Evolutionary conservation across 352 stramenopile species (phyloP).

Genomic region (Pythium vanterpoolii): DNA sequence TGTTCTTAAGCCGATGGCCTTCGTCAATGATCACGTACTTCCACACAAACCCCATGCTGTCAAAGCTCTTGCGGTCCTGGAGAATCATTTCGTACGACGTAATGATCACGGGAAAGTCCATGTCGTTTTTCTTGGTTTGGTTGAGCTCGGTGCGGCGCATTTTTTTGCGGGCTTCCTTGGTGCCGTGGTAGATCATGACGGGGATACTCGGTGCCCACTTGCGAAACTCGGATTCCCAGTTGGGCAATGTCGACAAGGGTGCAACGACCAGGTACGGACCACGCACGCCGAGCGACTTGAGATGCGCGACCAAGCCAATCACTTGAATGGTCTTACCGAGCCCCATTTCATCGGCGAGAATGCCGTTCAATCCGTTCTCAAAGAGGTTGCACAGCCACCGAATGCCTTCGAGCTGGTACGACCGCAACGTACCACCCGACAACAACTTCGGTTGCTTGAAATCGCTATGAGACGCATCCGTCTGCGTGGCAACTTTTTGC

Average conservation of each 20-base stretch:
- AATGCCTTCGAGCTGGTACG: conserved; percentile 97
- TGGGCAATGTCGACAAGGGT: conserved; percentile 96
- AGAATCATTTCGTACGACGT: conserved; percentile 88
- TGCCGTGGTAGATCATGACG: conserved; percentile 97
- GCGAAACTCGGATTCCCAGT: conserved; percentile 94
- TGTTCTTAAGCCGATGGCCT: conserved; percentile 97
- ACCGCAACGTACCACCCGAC: conserved; percentile 80
- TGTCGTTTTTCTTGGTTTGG: conserved; percentile 45
- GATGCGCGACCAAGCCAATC: conserved; percentile 91
- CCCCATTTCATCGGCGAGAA: conserved; percentile 87
- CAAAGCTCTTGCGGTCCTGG: conserved; percentile 64
- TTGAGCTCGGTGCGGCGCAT: conserved; percentile 54
- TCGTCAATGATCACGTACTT: conserved; percentile 98
- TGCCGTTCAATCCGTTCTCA: conserved; percentile 95
- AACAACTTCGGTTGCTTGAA: conserved; percentile 79
- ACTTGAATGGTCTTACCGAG: conserved; percentile 92
- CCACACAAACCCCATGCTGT: conserved; percentile 62
- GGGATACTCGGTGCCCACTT: conserved; percentile 90
- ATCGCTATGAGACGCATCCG: conserved; percentile 39
- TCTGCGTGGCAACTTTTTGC: conserved; percentile 45
- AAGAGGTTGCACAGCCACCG: conserved; percentile 97
- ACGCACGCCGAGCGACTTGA: conserved; percentile 87
- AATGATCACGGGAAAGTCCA: conserved; percentile 83
- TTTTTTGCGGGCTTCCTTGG: conserved; percentile 35
- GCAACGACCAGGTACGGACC: conserved; percentile 97